These are phyloP conservation scores for Botryotinia convoluta DNA, from an alignment of 2,329 filamentous ascomycete species.

Conservation along the genomic window DNA sequence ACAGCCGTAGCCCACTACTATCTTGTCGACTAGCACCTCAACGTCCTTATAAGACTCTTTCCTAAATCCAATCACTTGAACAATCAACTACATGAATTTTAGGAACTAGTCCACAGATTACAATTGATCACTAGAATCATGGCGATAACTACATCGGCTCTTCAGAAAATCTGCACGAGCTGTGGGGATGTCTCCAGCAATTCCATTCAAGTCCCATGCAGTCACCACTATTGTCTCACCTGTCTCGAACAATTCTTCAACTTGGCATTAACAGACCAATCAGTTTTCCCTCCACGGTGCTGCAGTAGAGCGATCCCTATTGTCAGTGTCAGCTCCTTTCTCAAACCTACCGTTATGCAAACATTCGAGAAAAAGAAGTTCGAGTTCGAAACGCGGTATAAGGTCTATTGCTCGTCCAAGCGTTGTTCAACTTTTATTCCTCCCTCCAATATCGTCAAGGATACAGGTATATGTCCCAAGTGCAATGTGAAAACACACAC, in stretches of 20 bases:
- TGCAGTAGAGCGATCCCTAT: background rate
- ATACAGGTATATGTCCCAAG: background rate
- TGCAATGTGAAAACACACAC: background rate
- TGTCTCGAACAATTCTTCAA: background rate
- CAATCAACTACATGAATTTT: background rate
- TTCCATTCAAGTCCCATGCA: background rate
- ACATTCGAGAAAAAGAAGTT: background rate
- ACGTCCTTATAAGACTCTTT: background rate
- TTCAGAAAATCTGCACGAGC: background rate
- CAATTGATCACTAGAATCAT: background rate
- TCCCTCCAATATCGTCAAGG: background rate
- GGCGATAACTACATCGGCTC: background rate
- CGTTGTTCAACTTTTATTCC: background rate
- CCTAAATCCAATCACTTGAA: background rate
- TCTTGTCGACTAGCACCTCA: background rate
- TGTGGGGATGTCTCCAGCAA: background rate
- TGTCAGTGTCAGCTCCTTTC: background rate
- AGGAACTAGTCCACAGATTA: background rate
- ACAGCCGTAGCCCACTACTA: background rate
- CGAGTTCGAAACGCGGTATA: background rate
- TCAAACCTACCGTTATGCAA: background rate
- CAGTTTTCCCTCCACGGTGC: background rate
- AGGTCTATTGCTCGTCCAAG: background rate
- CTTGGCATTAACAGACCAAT: background rate
- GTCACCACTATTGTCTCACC: background rate